Evolutionary conservation across 345 rosid genomes (phyloP), one percentile per base, ranked within the genome.

Genomic region (Linum tenue): DNA sequence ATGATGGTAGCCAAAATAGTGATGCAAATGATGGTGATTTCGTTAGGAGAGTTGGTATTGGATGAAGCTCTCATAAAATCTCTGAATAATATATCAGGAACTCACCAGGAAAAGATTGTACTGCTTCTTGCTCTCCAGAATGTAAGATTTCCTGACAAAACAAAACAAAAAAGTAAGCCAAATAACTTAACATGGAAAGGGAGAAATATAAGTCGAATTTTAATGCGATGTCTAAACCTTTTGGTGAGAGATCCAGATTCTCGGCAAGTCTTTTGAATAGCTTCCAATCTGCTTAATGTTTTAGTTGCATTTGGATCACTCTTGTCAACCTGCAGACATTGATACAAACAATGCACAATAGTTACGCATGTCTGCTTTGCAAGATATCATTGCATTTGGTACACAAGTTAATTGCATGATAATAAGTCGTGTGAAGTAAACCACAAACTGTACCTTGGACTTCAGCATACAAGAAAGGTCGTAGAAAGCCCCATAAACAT

Each of bases 401-500:
- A 22, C 31, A 22, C 31, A 22, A 22, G 53, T 7, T 48, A 22
- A 22, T 22, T 22, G 31, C 31, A 22, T 22, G 31, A 22, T 22
- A 15, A 12, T 48, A 48, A 3, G 7, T 48, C 14, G 53, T 9
- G 53, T 10, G 1, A 15, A 48, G 53, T 48, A 48, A 48, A 48
- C 2, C 14, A 48, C 14, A 9, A 48, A 48, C 11, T 48, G 11
- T 48, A 48, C 53, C 53, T 48, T 48, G 15, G 53, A 48, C 53
- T 42, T 62, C 55, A 43, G 59, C 39, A 43, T 39, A 35, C 55
- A 50, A 51, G 37, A 53, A 44, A 51, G 14, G 38, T 9, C 36
- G 37, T 72, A 84, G 77, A 90, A 90, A 51, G 91, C 91, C 37
- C 90, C 89, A 78, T 94, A 94, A 67, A 94, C 96, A 79, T 94